Percentiles rank a stretch among this genome's conserved stretches.
phyloP scores from a whole-genome alignment of 345 rosid species.

The Populus tremula region DNA sequence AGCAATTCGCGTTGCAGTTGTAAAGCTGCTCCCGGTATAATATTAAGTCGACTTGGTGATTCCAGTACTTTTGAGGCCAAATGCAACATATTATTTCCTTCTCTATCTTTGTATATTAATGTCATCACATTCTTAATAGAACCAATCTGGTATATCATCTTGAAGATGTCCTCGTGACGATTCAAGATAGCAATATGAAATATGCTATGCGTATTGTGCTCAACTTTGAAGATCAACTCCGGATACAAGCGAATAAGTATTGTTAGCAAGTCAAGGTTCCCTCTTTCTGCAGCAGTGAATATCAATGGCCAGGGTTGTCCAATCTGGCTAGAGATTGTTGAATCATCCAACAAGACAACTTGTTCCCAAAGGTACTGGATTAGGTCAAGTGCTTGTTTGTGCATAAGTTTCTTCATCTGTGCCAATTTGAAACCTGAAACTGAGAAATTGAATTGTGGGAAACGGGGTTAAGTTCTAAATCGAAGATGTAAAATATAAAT shows the following conservation, averaged over 20 bases:
- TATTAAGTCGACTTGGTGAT: conserved; percentile 27
- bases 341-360: conserved; percentile 27
- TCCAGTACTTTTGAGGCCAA: conserved; percentile 30
- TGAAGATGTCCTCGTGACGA: conserved; percentile 33
- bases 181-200: conserved; percentile 35
- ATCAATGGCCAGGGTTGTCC: conserved; percentile 23
- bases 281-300: conserved; percentile 25
- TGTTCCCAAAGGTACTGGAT: conserved; percentile 29
- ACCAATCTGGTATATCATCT: conserved; percentile 27
- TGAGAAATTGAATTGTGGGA: background rate
- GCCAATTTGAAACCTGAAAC: background rate
- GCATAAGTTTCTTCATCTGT: background rate
- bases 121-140: conserved; percentile 30
- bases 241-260: background rate
- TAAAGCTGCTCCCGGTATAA: conserved; percentile 43
- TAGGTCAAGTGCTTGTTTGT: conserved; percentile 26
- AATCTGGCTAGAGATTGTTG: conserved; percentile 19
- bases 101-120: conserved; percentile 25
- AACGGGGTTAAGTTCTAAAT: too few species aligned
- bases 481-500: too few species aligned
- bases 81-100: conserved; percentile 34
- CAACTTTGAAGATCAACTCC: background rate
- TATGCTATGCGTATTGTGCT: conserved; percentile 1
- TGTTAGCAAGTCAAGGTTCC: background rate
- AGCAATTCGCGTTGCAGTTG: conserved; percentile 38